Conservation (phyloP, 2,329 filamentous ascomycete species). For the Pseudohalonectria lignicola region DNA sequence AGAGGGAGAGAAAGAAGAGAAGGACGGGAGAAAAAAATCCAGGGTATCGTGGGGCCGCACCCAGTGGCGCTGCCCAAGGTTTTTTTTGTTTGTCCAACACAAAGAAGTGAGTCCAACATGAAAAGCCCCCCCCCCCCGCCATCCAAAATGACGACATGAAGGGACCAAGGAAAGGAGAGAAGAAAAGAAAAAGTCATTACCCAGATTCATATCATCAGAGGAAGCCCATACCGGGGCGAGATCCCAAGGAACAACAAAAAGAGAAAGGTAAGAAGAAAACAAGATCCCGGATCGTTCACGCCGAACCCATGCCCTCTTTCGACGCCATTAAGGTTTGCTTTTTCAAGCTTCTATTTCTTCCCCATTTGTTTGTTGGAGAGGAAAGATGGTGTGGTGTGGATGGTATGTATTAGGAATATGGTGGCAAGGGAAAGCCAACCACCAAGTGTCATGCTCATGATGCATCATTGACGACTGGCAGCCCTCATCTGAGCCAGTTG, state of each 20-base stretch:
- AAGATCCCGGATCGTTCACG: background rate
- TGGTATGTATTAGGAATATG: too few relatives aligned
- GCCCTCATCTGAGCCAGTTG: conserved; percentile 44
- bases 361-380: too few relatives aligned
- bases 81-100: background rate
- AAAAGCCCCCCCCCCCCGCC: too few relatives aligned
- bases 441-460: background rate
- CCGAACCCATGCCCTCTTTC: background rate
- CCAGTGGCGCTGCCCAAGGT: background rate
- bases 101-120: conserved; percentile 1
- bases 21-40: conserved; percentile 6
- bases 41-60: conserved; percentile 13
- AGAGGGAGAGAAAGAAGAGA: conserved; percentile 3
- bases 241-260: too few relatives aligned
- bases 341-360: too few relatives aligned
- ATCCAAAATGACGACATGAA: conserved; percentile 1
- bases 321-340: conserved; percentile 1
- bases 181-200: background rate
- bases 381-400: too few relatives aligned
- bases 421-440: background rate
- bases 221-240: conserved; percentile 3
- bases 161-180: background rate
- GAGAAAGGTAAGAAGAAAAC: background rate
- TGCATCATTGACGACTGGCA: conserved; percentile 1
- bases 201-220: conserved; percentile 2